Base-by-base conservation (phyloP, 169 alveolate species). In the Plasmodium gallinaceum region DNA sequence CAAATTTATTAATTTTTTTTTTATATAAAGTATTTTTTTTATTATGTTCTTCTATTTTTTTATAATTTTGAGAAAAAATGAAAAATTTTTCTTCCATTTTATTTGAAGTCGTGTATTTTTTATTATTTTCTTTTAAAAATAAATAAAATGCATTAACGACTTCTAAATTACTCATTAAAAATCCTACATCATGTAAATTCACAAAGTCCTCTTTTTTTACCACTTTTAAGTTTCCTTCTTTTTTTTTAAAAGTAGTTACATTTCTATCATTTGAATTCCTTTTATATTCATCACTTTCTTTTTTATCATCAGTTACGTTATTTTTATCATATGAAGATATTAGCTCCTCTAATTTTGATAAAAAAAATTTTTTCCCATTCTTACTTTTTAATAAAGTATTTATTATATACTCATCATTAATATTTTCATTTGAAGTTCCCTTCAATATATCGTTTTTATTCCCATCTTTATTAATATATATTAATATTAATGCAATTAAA, bases 1-100 rank as follows among this genome's bases (percentile, higher is more conserved):
- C 92, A 68, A 92, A 92, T 45, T 68, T 45, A 57, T 92, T 92
- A n/a, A 90, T 39, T 10, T 68, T 90, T 83, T 54, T 90, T 42
- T 58, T 72, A 70, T 61, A 94, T 7, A 88, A 54, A 48, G 37
- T 22, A 22, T 72, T 54, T 24, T 45, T 70, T 60, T 45, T 52
- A 14, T 94, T 92, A 61, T 90, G 93, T 7, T 16, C 37, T 58
- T 75, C 71, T 42, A 93, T 86, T 32, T 45, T 86, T 45, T 14
- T 46, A 12, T 42, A 43, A 43, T 76, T 89, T 22, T 64, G 57
- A 3, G 88, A 42, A 54, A 93, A 93, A 26, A 74, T 64, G 1
- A 14, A 1, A 48, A 74, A 93, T 48, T 90, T 80, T 9, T 60
- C 22, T 42, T 64, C 71, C 88, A 65, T 90, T 37, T 52, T 89